Percentiles rank a stretch among this genome's conserved stretches.
Conservation (phyloP, 139 green algal species). For the Axilococcus clingmanii region DNA sequence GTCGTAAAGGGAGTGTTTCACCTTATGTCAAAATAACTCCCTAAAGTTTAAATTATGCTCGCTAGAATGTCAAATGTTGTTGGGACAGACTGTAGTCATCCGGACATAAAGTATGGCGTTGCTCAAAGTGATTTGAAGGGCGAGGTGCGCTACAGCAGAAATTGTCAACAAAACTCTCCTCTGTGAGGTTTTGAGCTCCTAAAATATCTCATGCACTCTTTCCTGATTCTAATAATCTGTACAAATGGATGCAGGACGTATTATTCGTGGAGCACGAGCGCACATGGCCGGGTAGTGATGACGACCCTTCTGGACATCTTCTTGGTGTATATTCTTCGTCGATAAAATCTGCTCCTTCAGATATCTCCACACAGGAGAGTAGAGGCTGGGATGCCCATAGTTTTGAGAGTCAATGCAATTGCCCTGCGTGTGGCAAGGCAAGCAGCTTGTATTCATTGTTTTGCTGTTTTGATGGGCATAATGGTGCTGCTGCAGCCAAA, state of each 20-base stretch:
- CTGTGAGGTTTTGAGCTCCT: not conserved
- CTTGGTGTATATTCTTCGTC: too few relatives aligned
- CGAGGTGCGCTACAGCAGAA: not conserved
- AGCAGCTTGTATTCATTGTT: conserved; percentile 26
- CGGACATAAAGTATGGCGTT: conserved; percentile 4
- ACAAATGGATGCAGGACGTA: conserved; percentile 16
- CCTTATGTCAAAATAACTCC: too few relatives aligned
- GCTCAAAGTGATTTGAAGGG: conserved; percentile 13
- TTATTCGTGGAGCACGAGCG: conserved; percentile 22
- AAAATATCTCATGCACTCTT: not conserved
- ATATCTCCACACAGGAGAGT: not conserved
- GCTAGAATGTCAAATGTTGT: too few relatives aligned
- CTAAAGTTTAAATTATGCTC: too few relatives aligned
- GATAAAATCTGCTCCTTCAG: too few relatives aligned
- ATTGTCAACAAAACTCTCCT: not conserved
- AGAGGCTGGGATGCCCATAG: not conserved
- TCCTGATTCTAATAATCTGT: not conserved
- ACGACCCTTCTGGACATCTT: not conserved
- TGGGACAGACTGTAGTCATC: conserved; percentile 1
- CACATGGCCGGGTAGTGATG: conserved; percentile 10
- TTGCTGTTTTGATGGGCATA: conserved; percentile 57
- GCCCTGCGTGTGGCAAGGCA: not conserved
- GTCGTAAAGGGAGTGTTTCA: too few relatives aligned
- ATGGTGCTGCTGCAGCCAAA: conserved; percentile 32
- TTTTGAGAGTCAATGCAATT: not conserved